These are phyloP conservation scores for Candida glucosophila DNA, from an alignment of 1,139 yeast genomes.

Conservation along the genomic window DNA sequence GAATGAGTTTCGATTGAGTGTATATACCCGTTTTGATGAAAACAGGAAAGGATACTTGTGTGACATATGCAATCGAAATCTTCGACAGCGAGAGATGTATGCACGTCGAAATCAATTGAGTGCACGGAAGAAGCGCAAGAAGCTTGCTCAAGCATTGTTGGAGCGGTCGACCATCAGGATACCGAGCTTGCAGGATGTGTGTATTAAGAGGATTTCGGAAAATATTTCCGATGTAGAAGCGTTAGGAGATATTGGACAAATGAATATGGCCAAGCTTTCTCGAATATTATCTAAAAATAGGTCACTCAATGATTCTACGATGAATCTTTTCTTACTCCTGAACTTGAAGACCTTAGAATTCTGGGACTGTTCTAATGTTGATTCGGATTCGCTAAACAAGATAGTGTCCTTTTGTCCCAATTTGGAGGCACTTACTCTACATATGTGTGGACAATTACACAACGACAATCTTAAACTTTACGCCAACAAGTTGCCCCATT, in stretches of 20 bases:
- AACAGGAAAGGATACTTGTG: slow-evolving; percentile 57
- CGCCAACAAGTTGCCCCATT: slow-evolving; percentile 45
- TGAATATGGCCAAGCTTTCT: slow-evolving; percentile 58
- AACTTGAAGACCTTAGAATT: slow-evolving; percentile 51
- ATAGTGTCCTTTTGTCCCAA: slow-evolving; percentile 79
- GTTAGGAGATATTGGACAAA: slow-evolving; percentile 69
- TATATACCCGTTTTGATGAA: slow-evolving; percentile 48
- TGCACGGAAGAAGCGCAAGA: slow-evolving; percentile 67
- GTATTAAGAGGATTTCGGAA: slow-evolving; percentile 61
- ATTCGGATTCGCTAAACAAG: slow-evolving; percentile 53
- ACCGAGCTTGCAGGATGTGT: slow-evolving; percentile 72
- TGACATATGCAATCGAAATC: slow-evolving; percentile 48
- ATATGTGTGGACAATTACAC: slow-evolving; percentile 90
- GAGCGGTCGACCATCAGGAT: slow-evolving; percentile 57
- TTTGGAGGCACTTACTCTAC: slow-evolving; percentile 54
- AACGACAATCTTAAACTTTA: slow-evolving; percentile 65
- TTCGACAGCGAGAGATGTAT: slow-evolving; percentile 34
- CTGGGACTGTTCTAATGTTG: slow-evolving; percentile 88
- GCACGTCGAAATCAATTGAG: slow-evolving; percentile 45
- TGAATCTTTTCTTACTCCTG: slow-evolving; percentile 64
- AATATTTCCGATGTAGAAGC: slow-evolving; percentile 73
- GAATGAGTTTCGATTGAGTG: slow-evolving; percentile 47
- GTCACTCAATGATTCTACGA: slow-evolving; percentile 61
- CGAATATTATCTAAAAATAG: slow-evolving; percentile 75
- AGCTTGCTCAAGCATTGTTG: slow-evolving; percentile 74